Conservation (phyloP, 208 protist genomes). For the Acanthamoeba sp. region DNA sequence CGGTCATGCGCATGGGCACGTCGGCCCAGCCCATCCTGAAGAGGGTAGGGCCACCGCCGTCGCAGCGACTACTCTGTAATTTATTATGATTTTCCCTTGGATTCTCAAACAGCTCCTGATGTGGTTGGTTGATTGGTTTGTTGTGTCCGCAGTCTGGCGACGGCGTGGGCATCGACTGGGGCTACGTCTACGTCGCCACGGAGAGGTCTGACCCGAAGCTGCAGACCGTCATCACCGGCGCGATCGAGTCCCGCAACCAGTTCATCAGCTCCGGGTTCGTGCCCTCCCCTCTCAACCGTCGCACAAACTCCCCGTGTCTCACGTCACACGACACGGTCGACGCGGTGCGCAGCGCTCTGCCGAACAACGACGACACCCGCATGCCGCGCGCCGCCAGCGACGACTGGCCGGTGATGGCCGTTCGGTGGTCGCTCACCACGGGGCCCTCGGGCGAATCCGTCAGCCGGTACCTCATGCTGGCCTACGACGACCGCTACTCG, state of each 20-base stretch:
- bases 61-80: too few relatives aligned
- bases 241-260: background rate
- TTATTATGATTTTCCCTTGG: background rate
- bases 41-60: background rate
- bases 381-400: slow-evolving; percentile 62
- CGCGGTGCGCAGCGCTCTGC: background rate
- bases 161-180: slow-evolving; percentile 70
- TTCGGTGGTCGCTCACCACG: background rate
- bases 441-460: background rate
- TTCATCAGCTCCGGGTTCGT: background rate
- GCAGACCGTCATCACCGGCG: background rate
- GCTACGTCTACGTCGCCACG: slow-evolving; percentile 59
- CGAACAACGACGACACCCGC: slow-evolving; percentile 48
- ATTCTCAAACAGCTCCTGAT: background rate
- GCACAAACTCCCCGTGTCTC: background rate
- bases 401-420: slow-evolving; percentile 62
- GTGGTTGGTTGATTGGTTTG: background rate
- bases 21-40: slow-evolving; percentile 11
- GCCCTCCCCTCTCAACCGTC: background rate
- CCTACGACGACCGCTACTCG: slow-evolving; percentile 61
- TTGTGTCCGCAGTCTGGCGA: slow-evolving; percentile 13
- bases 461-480: slow-evolving; percentile 26
- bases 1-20: slow-evolving; percentile 27
- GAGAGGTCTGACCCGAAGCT: background rate
- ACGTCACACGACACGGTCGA: background rate